Percentiles rank a stretch among this genome's conserved stretches.
phyloP scores from a whole-genome alignment of 2,329 filamentous ascomycete genomes.

The Ophiostoma montium region DNA sequence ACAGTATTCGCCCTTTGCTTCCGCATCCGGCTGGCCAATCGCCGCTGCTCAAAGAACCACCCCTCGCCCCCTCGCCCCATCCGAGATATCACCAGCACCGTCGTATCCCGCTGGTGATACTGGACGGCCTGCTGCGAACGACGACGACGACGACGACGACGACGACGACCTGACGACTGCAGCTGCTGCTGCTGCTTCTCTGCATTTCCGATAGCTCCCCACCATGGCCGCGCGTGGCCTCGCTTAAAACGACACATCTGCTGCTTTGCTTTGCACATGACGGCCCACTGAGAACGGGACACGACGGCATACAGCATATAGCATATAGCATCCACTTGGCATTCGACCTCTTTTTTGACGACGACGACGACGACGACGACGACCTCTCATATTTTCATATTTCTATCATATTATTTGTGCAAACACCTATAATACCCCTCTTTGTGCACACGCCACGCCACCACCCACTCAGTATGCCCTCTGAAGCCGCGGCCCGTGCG shows the following conservation, averaged over 20 bases:
- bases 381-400: not conserved
- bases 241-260: not conserved
- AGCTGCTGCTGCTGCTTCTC: not conserved
- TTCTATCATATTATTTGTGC: too few relatives aligned
- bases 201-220: not conserved
- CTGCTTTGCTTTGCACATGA: too few relatives aligned
- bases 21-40: not conserved
- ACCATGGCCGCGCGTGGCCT: slow-evolving; percentile 8
- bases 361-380: not conserved
- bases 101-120: not conserved
- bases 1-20: not conserved
- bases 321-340: too few relatives aligned
- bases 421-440: too few relatives aligned
- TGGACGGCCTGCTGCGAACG: too few relatives aligned
- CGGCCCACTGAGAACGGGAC: too few relatives aligned
- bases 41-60: not conserved
- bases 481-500: slow-evolving; percentile 41
- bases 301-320: too few relatives aligned
- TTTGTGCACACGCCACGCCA: not conserved
- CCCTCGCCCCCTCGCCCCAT: not conserved
- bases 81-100: too few relatives aligned
- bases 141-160: too few relatives aligned
- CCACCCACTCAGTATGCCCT: slow-evolving; percentile 19
- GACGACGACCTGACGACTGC: too few relatives aligned
- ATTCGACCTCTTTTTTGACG: not conserved